A percentile compares a stretch with the other conserved stretches of the same genome.
Evolutionary conservation across 164 flowering plant genomes (phyloP).

Genomic region (Paratinospora sagittata): DNA sequence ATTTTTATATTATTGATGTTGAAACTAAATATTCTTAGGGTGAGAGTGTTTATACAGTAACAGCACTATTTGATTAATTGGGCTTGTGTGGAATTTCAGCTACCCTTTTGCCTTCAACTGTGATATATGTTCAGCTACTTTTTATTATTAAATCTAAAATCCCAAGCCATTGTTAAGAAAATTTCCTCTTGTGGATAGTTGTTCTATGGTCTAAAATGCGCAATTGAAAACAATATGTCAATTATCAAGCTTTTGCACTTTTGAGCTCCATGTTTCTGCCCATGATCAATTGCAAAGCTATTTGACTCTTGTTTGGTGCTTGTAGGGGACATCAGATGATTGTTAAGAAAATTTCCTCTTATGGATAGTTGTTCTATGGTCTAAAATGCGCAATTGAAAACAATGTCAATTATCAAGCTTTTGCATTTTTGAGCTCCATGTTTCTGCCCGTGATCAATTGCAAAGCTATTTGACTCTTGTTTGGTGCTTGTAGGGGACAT

Average conservation of each 20-base stretch:
- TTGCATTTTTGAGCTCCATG: background rate
- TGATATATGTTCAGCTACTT: background rate
- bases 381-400: background rate
- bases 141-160: too few species aligned
- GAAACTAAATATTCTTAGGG: background rate
- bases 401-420: background rate
- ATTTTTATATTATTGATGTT: background rate
- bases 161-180: background rate
- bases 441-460: background rate
- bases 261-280: background rate
- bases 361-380: background rate
- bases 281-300: background rate
- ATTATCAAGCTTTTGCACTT: background rate
- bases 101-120: background rate
- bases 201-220: background rate
- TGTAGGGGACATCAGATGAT: conserved; percentile 68
- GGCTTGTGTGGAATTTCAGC: background rate
- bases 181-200: background rate
- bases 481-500: conserved; percentile 47
- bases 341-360: background rate
- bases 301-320: conserved; percentile 6
- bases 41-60: background rate
- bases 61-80: too few species aligned
- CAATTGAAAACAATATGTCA: background rate
- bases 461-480: background rate